Base-by-base conservation (phyloP, 352 stramenopile species). In the Pythium vanterpoolii region DNA sequence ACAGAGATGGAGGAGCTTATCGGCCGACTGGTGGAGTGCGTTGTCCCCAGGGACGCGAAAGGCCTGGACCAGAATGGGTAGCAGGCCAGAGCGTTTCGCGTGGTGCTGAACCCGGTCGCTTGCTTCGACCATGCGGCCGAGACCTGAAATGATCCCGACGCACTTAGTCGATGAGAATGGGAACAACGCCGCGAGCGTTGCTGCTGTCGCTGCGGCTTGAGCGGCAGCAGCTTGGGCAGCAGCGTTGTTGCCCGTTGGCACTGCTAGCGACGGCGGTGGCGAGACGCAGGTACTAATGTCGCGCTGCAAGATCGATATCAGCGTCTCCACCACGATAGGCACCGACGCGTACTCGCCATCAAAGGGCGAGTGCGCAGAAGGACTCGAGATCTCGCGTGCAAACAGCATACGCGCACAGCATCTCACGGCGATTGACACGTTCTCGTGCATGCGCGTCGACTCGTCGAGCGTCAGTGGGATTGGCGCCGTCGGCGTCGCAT, bases 1-100 rank as follows among this genome's bases (percentile, higher is more conserved):
- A 26, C 76, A 85, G 4, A 87, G 33, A 45, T 90, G 77, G 4
- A 90, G 62, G 10, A 90, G 46, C 28, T 86, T 90, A 40, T 90
- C 80, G 1, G 67, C 66, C 0, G 78, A 71, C 67, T 90, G 80
- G 40, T 82, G 62, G 5, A 88, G 65, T 2, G 60, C 42, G 4
- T 54, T n/a, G 5, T 72, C 58, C 0, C 66, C 34, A 5, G 68
- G 55, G 8, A 87, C 38, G 6, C 69, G 73, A 48, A 79, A 77
- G 16, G 62, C 79, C 31, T 85, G 69, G 1, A 90, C 13, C 4
- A 85, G 47, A 2, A 82, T 26, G 0, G 67, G 56, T 1, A 88
- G 34, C 3, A 85, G 14, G 0, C 72, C 75, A 5, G 69, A 62
- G 21, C 43, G 10, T 23, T 82, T 83, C 5, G 68, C 64, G 13